These are phyloP conservation scores for Scutellaria galericulata DNA, from an alignment of 257 asterid genomes.

Conservation along the genomic window DNA sequence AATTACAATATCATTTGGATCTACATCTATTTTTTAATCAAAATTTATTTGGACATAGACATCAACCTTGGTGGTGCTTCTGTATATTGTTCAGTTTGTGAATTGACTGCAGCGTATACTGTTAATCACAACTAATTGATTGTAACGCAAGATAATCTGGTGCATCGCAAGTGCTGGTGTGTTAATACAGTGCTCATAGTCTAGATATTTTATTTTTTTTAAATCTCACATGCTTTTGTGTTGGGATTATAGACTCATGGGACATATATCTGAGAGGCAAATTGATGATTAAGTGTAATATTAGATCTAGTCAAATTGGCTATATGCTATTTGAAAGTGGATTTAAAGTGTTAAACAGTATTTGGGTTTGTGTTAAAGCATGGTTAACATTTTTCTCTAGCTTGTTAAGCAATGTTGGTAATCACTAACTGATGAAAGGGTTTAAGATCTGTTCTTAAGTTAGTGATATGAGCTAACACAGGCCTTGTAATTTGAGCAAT, in stretches of 20 bases:
- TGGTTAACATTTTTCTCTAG: slow-evolving; percentile 3
- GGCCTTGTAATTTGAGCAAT: background rate
- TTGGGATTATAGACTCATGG: slow-evolving; percentile 8
- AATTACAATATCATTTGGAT: slow-evolving; percentile 13
- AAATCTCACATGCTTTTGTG: background rate
- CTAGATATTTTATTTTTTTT: background rate
- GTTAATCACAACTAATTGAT: background rate
- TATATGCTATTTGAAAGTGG: slow-evolving; percentile 2
- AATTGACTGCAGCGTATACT: background rate
- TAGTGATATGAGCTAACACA: background rate
- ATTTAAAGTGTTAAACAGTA: background rate
- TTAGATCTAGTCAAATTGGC: background rate
- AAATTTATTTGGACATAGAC: background rate
- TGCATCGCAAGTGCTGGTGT: slow-evolving; percentile 7
- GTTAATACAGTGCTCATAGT: slow-evolving; percentile 1
- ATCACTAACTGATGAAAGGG: background rate
- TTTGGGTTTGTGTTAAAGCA: background rate
- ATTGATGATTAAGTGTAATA: slow-evolving; percentile 9
- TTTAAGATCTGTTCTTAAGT: slow-evolving; percentile 9
- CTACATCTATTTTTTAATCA: background rate
- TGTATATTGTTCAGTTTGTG: background rate
- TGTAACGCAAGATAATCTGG: background rate
- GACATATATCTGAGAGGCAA: background rate
- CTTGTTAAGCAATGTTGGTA: slow-evolving; percentile 14
- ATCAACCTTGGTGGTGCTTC: background rate